Conservation (phyloP, 345 rosid species). For the Eucalyptus melliodora region DNA sequence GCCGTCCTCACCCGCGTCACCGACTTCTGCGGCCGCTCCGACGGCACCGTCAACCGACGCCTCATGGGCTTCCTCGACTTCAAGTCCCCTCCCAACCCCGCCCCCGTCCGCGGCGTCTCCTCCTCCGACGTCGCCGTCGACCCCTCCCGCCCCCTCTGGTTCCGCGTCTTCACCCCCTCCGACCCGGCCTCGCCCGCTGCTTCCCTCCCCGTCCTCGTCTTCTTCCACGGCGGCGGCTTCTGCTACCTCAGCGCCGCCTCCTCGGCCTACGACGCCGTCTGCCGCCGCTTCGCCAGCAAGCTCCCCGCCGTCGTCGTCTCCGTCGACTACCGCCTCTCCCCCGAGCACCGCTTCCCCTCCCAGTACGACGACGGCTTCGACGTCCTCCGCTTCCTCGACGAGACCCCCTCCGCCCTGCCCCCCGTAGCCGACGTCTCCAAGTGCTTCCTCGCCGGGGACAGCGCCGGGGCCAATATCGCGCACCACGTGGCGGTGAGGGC, state of each 20-base stretch:
- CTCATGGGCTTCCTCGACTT: constrained; percentile 35
- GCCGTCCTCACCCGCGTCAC: constrained; percentile 19
- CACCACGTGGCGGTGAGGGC: constrained; percentile 57
- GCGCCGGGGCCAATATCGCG: constrained; percentile 74
- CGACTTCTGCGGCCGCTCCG: constrained; percentile 20
- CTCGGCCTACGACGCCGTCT: constrained; percentile 37
- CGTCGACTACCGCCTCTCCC: constrained; percentile 59
- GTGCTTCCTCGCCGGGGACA: constrained; percentile 68
- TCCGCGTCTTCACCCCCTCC: constrained; percentile 47
- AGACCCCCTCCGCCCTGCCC: constrained; percentile 19
- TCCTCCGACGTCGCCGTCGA: constrained; percentile 53
- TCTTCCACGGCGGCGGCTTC: constrained; percentile 93
- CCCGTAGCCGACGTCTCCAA: constrained; percentile 39
- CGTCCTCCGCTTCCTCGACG: constrained; percentile 39
- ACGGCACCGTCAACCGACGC: constrained; percentile 66
- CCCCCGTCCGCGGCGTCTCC: constrained; percentile 21
- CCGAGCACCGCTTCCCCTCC: constrained; percentile 62
- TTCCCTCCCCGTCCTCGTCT: constrained; percentile 46
- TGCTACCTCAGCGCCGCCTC: constrained; percentile 42
- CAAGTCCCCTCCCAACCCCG: constrained; percentile 27
- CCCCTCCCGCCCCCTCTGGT: constrained; percentile 60
- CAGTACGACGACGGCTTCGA: constrained; percentile 80
- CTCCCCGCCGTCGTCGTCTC: constrained; percentile 51
- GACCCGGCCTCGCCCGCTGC: constrained; percentile 9
- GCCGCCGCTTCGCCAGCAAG: constrained; percentile 48